Conservation (phyloP, 768 basidiomycete genomes). For the Neoboletus brunneissimus region DNA sequence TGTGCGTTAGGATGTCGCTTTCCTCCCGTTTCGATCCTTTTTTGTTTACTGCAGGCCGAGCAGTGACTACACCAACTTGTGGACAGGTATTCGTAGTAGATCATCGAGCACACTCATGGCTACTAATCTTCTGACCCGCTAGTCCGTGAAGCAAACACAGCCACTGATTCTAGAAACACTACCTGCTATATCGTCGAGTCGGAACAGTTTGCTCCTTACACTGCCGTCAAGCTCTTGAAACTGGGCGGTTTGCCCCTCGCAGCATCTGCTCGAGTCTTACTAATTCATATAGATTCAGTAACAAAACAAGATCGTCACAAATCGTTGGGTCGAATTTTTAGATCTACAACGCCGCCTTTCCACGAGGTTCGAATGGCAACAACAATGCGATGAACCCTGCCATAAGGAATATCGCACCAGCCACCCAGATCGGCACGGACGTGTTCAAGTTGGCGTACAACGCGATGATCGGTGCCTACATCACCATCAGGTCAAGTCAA, state of each 20-base stretch:
- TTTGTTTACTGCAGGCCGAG: too few relatives aligned
- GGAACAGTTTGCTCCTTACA: too few relatives aligned
- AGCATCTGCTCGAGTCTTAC: background rate
- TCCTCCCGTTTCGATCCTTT: background rate
- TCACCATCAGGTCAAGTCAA: background rate
- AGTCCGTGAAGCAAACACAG: too few relatives aligned
- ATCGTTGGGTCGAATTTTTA: background rate
- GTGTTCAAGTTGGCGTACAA: constrained; percentile 42
- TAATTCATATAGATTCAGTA: background rate
- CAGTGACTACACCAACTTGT: too few relatives aligned
- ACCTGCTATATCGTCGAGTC: too few relatives aligned
- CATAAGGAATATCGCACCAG: constrained; percentile 51
- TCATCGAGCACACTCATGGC: too few relatives aligned
- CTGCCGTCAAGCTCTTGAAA: background rate
- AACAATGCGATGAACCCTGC: constrained; percentile 48
- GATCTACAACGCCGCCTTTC: constrained; percentile 48
- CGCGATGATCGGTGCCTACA: constrained; percentile 44
- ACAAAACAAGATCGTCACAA: background rate
- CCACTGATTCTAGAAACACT: too few relatives aligned
- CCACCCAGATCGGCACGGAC: constrained; percentile 52
- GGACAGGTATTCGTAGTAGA: too few relatives aligned
- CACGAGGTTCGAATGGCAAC: constrained; percentile 56
- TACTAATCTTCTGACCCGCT: too few relatives aligned
- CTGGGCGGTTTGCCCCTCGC: background rate
- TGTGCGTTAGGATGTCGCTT: background rate